Percentiles rank a stretch among this genome's conserved stretches.
phyloP scores from a whole-genome alignment of 1,284 basidiomycete genomes.

The Ceratobasidium sp. region DNA sequence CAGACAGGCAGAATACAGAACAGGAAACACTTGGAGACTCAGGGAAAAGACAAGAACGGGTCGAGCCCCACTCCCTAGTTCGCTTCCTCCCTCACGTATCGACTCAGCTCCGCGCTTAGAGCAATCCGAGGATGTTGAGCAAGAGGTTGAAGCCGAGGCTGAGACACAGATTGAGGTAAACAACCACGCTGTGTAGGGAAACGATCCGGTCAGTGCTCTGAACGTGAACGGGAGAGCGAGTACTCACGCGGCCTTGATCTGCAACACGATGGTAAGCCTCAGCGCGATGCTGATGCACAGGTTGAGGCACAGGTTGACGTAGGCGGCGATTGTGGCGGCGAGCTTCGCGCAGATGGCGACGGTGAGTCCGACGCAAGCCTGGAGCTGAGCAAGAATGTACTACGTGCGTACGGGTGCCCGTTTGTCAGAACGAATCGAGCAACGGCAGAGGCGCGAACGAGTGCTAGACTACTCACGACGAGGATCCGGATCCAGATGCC shows the following conservation, averaged over 20 bases:
- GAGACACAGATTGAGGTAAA: slow-evolving; percentile 15
- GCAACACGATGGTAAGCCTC: neutral
- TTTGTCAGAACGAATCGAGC: neutral
- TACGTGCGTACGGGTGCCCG: neutral
- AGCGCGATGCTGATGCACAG: neutral
- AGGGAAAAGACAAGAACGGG: neutral
- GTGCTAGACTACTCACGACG: slow-evolving; percentile 10
- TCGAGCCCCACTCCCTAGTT: neutral
- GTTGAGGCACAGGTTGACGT: neutral
- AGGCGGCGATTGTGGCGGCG: neutral
- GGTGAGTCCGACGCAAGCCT: neutral
- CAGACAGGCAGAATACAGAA: neutral
- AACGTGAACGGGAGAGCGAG: neutral
- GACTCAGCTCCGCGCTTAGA: neutral
- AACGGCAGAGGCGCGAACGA: neutral
- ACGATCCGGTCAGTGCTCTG: neutral
- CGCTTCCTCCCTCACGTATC: neutral
- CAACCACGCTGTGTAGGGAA: neutral
- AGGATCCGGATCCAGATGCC: neutral
- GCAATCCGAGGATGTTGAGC: slow-evolving; percentile 3
- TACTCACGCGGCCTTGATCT: neutral
- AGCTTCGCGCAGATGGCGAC: neutral
- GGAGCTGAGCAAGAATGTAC: neutral
- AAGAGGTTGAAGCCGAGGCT: neutral
- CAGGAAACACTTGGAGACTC: neutral